Percentiles rank a stretch among this genome's conserved stretches.
These are phyloP conservation scores for Westerdykella sp. DNA, from an alignment of 2,329 filamentous ascomycete species.

Conservation along the genomic window DNA sequence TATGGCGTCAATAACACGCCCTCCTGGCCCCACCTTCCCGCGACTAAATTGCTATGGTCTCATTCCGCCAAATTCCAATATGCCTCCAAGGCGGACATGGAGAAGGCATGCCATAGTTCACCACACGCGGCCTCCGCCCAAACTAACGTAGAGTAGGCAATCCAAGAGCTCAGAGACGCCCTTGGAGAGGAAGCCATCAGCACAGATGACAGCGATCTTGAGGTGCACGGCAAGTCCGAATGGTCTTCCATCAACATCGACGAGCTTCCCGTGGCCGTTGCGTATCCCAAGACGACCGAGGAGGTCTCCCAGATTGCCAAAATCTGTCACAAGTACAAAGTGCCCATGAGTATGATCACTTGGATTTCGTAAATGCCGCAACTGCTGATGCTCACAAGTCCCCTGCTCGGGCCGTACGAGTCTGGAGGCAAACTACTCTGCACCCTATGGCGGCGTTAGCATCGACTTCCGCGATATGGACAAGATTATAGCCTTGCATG, in stretches of 20 bases:
- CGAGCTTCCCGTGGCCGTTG: constrained; percentile 57
- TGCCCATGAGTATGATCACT: constrained; percentile 61
- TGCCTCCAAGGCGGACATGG: constrained; percentile 47
- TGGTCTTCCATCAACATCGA: constrained; percentile 64
- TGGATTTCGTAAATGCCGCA: background rate
- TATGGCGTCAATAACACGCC: constrained; percentile 43
- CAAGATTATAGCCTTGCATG: constrained; percentile 68
- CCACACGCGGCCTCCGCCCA: background rate
- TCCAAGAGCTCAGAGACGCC: constrained; percentile 46
- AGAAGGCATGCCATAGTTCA: constrained; percentile 36
- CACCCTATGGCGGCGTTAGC: constrained; percentile 78
- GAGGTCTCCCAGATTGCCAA: constrained; percentile 60
- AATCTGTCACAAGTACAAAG: constrained; percentile 69
- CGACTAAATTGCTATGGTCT: constrained; percentile 17
- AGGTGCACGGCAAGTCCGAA: constrained; percentile 61
- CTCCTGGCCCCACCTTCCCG: constrained; percentile 12
- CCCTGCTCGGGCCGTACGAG: constrained; percentile 82
- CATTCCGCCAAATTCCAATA: constrained; percentile 37
- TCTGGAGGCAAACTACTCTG: constrained; percentile 84
- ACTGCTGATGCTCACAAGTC: constrained; percentile 40
- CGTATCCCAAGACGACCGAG: constrained; percentile 58
- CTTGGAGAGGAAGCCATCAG: constrained; percentile 57
- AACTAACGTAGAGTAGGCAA: constrained; percentile 40
- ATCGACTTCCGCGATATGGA: constrained; percentile 90
- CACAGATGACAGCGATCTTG: constrained; percentile 58